These are phyloP conservation scores for Verticillium tricorpus DNA, from an alignment of 2,329 filamentous ascomycete genomes.

Conservation along the genomic window DNA sequence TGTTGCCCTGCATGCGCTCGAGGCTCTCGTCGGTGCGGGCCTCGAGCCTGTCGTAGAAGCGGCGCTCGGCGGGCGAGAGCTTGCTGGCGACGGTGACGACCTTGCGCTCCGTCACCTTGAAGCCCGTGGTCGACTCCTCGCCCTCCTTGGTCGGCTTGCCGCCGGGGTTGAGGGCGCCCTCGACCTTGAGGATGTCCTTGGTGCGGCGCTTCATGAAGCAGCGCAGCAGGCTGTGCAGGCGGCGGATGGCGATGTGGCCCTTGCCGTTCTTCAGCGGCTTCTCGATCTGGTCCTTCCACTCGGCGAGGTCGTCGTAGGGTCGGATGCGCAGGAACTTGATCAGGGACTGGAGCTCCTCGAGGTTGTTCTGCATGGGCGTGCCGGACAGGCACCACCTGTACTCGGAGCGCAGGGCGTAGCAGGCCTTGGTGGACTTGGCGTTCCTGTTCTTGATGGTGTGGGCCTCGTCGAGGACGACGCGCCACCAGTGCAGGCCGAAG, in stretches of 20 bases:
- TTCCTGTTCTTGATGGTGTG: constrained; percentile 99
- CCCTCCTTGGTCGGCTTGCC: constrained; percentile 50
- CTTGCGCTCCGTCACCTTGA: constrained; percentile 89
- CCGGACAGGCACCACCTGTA: constrained; percentile 96
- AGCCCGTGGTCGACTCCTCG: constrained; percentile 57
- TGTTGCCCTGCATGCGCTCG: constrained; percentile 71
- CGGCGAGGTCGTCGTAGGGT: constrained; percentile 78
- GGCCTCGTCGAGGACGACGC: constrained; percentile 91
- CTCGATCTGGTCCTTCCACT: constrained; percentile 91
- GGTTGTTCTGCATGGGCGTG: constrained; percentile 96
- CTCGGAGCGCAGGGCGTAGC: constrained; percentile 76
- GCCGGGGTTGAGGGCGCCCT: constrained; percentile 74
- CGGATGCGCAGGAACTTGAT: constrained; percentile 90
- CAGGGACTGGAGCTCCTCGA: constrained; percentile 91
- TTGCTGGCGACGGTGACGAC: constrained; percentile 75
- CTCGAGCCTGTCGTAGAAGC: constrained; percentile 82
- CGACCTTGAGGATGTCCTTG: constrained; percentile 91
- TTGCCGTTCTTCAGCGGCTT: constrained; percentile 84
- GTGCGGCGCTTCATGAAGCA: constrained; percentile 99
- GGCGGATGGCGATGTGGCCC: constrained; percentile 81
- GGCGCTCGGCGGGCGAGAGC: constrained; percentile 74
- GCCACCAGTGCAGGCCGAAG: constrained; percentile 92
- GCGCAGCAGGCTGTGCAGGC: constrained; percentile 78
- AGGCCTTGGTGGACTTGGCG: constrained; percentile 90
- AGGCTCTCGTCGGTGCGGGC: constrained; percentile 81